phyloP scores from a whole-genome alignment of 768 basidiomycete genomes.

The Boletus speciosus region DNA sequence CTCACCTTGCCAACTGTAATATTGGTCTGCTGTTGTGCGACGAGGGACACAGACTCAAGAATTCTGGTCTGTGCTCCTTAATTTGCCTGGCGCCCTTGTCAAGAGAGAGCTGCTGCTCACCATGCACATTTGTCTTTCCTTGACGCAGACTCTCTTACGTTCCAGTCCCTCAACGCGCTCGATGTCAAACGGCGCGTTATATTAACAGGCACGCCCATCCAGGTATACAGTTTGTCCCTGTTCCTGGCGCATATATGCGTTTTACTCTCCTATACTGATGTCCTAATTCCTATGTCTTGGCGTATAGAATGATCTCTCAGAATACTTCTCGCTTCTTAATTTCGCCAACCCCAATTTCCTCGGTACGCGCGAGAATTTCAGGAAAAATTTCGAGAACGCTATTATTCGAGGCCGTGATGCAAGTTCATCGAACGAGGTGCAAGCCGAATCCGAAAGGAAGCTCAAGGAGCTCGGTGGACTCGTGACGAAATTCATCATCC shows the following conservation, averaged over 20 bases:
- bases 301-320: constrained; percentile 83
- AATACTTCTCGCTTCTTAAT: constrained; percentile 90
- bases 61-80: constrained; percentile 62
- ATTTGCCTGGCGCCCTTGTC: background rate
- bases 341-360: constrained; percentile 92
- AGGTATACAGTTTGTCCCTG: constrained; percentile 41
- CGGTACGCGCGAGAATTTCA: constrained; percentile 84
- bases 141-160: constrained; percentile 75
- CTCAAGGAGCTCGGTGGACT: constrained; percentile 85
- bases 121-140: background rate
- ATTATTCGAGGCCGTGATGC: constrained; percentile 91
- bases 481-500: constrained; percentile 92
- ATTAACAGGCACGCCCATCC: constrained; percentile 90
- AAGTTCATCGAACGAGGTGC: constrained; percentile 72
- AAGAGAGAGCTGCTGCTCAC: constrained; percentile 1
- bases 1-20: constrained; percentile 69
- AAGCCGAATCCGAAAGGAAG: constrained; percentile 83
- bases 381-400: constrained; percentile 90
- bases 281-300: background rate
- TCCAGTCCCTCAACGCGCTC: constrained; percentile 75
- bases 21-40: constrained; percentile 95
- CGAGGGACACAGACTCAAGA: constrained; percentile 96
- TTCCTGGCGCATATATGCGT: constrained; percentile 5
- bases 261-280: background rate
- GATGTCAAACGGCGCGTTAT: constrained; percentile 91